These are phyloP conservation scores for Bisporella sp. DNA, from an alignment of 2,329 filamentous ascomycete species.

Conservation along the genomic window DNA sequence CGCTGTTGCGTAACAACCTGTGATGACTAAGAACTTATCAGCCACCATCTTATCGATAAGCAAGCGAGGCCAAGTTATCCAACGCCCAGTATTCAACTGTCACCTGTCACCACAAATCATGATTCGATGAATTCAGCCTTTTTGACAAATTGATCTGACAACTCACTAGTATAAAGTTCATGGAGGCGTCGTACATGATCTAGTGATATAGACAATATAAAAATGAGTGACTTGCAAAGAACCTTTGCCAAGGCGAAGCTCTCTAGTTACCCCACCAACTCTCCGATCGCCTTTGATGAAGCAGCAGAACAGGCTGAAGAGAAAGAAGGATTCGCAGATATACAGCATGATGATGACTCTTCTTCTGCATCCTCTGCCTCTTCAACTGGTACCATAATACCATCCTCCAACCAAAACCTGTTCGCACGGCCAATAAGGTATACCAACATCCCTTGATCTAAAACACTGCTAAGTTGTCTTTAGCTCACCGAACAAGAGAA, in stretches of 20 bases:
- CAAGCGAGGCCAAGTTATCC: too few species aligned
- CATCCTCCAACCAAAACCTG: constrained; percentile 64
- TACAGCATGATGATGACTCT: constrained; percentile 52
- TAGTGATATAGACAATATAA: constrained; percentile 7
- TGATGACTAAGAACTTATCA: too few species aligned
- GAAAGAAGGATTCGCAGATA: constrained; percentile 33
- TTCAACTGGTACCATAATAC: constrained; percentile 86
- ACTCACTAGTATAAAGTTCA: too few species aligned
- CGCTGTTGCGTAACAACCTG: too few species aligned
- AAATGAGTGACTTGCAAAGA: constrained; percentile 77
- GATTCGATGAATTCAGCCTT: too few species aligned
- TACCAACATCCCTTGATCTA: constrained; percentile 17
- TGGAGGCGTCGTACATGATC: too few species aligned
- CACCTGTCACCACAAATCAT: too few species aligned
- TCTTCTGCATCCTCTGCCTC: constrained; percentile 70
- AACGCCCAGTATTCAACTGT: too few species aligned
- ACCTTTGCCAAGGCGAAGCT: constrained; percentile 73
- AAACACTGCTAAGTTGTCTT: constrained; percentile 1
- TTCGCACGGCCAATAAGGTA: constrained; percentile 67
- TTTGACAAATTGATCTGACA: too few species aligned
- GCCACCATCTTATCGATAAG: too few species aligned
- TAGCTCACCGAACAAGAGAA: constrained; percentile 25
- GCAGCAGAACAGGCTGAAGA: constrained; percentile 39
- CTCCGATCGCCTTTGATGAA: constrained; percentile 43
- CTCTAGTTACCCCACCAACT: constrained; percentile 42